These are phyloP conservation scores for Eucalyptus victrix DNA, from an alignment of 345 rosid species.

Conservation along the genomic window DNA sequence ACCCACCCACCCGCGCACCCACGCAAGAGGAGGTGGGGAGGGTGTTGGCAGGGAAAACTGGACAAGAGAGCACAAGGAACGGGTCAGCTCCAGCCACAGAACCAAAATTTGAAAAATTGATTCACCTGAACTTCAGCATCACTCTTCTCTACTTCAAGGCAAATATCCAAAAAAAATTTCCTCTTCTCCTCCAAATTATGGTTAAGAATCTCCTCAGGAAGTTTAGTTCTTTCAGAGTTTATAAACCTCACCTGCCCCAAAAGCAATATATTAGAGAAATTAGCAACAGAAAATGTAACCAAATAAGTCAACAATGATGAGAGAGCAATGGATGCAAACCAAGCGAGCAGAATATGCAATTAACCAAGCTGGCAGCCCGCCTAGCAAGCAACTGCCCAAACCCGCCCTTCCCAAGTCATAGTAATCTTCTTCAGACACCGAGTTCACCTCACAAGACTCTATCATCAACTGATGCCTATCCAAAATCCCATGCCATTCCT, in stretches of 20 bases:
- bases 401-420: conserved; percentile 97
- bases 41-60: neutral
- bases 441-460: conserved; percentile 75
- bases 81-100: neutral
- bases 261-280: neutral
- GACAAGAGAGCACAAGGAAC: neutral
- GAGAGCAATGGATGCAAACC: conserved; percentile 24
- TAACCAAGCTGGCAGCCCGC: conserved; percentile 96
- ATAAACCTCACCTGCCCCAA: conserved; percentile 88
- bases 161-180: conserved; percentile 63
- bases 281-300: neutral
- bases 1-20: neutral
- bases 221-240: conserved; percentile 90
- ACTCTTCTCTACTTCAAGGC: conserved; percentile 83
- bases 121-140: conserved; percentile 99
- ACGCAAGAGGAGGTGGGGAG: neutral
- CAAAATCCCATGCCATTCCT: conserved; percentile 87
- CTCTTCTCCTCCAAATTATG: conserved; percentile 94
- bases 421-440: conserved; percentile 93
- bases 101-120: neutral
- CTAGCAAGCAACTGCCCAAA: conserved; percentile 93
- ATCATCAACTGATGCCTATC: conserved; percentile 84
- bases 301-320: neutral
- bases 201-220: conserved; percentile 80
- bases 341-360: conserved; percentile 92